These are phyloP conservation scores for Aspergillus luchuensis DNA, from an alignment of 2,329 filamentous ascomycete species.

Conservation along the genomic window DNA sequence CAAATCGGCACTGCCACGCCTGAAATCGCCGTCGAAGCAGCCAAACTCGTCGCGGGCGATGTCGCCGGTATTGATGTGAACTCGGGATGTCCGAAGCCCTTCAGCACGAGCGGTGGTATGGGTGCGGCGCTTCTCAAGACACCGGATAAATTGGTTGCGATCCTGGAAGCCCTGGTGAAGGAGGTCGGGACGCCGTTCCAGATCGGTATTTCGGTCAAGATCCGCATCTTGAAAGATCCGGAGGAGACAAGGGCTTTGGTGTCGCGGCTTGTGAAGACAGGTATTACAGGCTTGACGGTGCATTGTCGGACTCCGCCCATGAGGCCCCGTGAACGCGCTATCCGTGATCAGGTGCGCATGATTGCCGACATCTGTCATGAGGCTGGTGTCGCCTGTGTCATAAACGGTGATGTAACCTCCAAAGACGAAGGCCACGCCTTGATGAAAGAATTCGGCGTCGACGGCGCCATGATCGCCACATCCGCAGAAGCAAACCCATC, in stretches of 20 bases:
- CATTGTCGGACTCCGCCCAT: conserved; percentile 97
- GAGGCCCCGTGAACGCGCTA: conserved; percentile 84
- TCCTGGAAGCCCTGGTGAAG: conserved; percentile 78
- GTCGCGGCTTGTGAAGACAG: conserved; percentile 74
- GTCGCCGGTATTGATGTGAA: conserved; percentile 96
- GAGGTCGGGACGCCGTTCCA: conserved; percentile 75
- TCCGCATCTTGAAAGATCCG: conserved; percentile 77
- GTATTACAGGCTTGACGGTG: conserved; percentile 87
- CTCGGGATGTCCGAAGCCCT: conserved; percentile 96
- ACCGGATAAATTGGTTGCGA: conserved; percentile 79
- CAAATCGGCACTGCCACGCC: conserved; percentile 89
- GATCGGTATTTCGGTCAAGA: conserved; percentile 97
- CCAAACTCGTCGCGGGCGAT: conserved; percentile 78
- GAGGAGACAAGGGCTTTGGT: conserved; percentile 78
- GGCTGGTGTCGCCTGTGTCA: conserved; percentile 84
- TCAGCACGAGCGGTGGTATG: conserved; percentile 93
- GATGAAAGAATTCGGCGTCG: conserved; percentile 76
- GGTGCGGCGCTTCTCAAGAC: conserved; percentile 85
- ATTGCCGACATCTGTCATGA: conserved; percentile 77
- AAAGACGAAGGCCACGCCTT: conserved; percentile 72
- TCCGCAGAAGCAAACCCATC: conserved; percentile 89
- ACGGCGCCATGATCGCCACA: conserved; percentile 97
- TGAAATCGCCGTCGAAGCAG: conserved; percentile 78
- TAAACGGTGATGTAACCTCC: conserved; percentile 88
- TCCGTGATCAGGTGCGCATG: conserved; percentile 83